phyloP scores from a whole-genome alignment of 176 grass and related monocot species.

The Miscanthus lutarioriparius region DNA sequence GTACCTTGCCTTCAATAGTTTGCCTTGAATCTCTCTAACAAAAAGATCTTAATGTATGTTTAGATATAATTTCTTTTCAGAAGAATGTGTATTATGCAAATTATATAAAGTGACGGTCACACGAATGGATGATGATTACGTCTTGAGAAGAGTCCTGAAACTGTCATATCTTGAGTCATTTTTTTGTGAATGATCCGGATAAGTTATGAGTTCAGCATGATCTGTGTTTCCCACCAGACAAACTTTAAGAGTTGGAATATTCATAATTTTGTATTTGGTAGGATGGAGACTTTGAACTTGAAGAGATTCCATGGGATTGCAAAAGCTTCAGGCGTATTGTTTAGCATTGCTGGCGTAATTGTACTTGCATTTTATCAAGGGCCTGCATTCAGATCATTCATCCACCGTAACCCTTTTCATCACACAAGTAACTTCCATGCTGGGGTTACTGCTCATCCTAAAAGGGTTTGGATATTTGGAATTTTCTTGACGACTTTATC shows the following conservation, averaged over 20 bases:
- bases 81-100: not conserved
- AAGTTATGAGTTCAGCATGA: not conserved
- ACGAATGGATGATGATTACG: not conserved
- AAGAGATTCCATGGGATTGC: conserved; percentile 47
- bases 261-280: conserved; percentile 8
- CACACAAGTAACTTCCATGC: not conserved
- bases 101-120: not conserved
- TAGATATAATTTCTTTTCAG: not conserved
- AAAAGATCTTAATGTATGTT: not conserved
- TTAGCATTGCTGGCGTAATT: conserved; percentile 37
- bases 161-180: not conserved
- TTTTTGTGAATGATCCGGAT: not conserved
- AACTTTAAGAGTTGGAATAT: not conserved
- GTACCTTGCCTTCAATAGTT: not conserved
- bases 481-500: conserved; percentile 38
- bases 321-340: conserved; percentile 36
- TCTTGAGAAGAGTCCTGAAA: not conserved
- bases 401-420: conserved; percentile 32
- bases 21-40: not conserved
- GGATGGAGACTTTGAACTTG: conserved; percentile 59
- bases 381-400: conserved; percentile 52
- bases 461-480: conserved; percentile 46
- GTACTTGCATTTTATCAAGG: conserved; percentile 65
- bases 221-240: not conserved
- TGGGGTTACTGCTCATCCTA: not conserved